Evolutionary conservation across 225 moss, liverwort and hornwort species (phyloP).

Genomic region (Bryum argenteum): DNA sequence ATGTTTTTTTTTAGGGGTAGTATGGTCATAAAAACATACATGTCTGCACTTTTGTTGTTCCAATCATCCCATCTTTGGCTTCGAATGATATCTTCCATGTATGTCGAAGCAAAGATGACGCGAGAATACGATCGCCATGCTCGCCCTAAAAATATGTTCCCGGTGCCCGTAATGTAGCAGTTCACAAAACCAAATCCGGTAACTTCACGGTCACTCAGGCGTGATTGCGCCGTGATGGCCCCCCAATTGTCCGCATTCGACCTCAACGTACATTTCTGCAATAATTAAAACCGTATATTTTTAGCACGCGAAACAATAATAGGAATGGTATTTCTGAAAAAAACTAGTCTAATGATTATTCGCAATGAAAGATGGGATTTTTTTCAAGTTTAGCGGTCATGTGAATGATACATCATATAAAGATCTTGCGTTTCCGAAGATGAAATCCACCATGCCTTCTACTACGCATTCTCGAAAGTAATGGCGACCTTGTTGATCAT

Average conservation of each 20-base stretch:
- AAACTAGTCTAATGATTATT: too few relatives aligned
- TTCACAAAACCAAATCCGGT: constrained; percentile 42
- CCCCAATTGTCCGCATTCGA: constrained; percentile 36
- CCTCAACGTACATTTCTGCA: constrained; percentile 40
- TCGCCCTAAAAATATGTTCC: constrained; percentile 33
- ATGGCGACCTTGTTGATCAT: constrained; percentile 50
- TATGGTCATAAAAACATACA: constrained; percentile 21
- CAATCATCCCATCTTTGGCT: constrained; percentile 54
- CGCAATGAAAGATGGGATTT: too few relatives aligned
- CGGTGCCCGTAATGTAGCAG: constrained; percentile 42
- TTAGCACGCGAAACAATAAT: too few relatives aligned
- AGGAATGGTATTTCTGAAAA: too few relatives aligned
- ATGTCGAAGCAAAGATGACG: constrained; percentile 45
- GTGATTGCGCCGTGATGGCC: constrained; percentile 48
- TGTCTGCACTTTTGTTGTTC: constrained; percentile 37
- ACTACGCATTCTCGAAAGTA: constrained; percentile 48
- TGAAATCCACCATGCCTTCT: constrained; percentile 48
- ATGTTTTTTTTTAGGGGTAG: not conserved
- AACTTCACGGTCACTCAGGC: constrained; percentile 20
- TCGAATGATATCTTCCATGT: constrained; percentile 38
- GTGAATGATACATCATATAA: constrained; percentile 31
- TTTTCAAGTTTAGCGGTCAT: not conserved
- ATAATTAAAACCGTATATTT: not conserved
- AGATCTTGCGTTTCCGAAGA: constrained; percentile 52
- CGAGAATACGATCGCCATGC: constrained; percentile 53